These are phyloP conservation scores for Poronia punctata DNA, from an alignment of 495 filamentous ascomycete genomes.

Conservation along the genomic window DNA sequence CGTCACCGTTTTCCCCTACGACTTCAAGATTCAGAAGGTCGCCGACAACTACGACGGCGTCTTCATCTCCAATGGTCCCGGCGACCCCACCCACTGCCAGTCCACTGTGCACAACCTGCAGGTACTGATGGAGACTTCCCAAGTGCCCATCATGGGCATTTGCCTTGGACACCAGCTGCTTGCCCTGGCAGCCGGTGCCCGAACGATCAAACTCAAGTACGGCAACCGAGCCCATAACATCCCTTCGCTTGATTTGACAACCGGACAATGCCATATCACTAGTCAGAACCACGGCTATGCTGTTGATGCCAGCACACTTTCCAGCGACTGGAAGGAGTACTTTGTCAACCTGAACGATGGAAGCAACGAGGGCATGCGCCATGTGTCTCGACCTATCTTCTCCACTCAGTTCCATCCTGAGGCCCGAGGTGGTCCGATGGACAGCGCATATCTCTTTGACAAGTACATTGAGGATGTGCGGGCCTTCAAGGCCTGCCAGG, in stretches of 20 bases:
- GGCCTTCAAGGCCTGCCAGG: constrained; percentile 78
- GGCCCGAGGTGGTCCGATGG: constrained; percentile 90
- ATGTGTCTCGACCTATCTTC: constrained; percentile 94
- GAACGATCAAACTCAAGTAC: constrained; percentile 92
- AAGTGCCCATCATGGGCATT: constrained; percentile 93
- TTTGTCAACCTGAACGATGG: constrained; percentile 96
- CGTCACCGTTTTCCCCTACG: constrained; percentile 88
- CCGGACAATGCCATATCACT: constrained; percentile 96
- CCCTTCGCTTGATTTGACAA: constrained; percentile 86
- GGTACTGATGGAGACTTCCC: constrained; percentile 80
- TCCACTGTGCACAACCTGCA: constrained; percentile 84
- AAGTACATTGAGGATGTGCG: constrained; percentile 85
- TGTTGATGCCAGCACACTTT: constrained; percentile 78
- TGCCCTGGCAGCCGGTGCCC: constrained; percentile 73
- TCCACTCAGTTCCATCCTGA: constrained; percentile 98
- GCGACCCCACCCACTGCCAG: constrained; percentile 94
- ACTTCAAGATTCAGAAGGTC: constrained; percentile 97
- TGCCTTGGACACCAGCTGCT: constrained; percentile 90
- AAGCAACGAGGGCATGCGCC: constrained; percentile 93
- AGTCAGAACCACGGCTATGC: constrained; percentile 98
- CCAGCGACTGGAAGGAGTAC: constrained; percentile 88
- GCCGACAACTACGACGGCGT: constrained; percentile 95
- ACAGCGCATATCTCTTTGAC: constrained; percentile 92
- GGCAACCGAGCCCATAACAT: constrained; percentile 98
- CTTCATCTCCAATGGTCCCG: constrained; percentile 96